Conservation (phyloP, 345 rosid species). For the Clausena lansium region DNA sequence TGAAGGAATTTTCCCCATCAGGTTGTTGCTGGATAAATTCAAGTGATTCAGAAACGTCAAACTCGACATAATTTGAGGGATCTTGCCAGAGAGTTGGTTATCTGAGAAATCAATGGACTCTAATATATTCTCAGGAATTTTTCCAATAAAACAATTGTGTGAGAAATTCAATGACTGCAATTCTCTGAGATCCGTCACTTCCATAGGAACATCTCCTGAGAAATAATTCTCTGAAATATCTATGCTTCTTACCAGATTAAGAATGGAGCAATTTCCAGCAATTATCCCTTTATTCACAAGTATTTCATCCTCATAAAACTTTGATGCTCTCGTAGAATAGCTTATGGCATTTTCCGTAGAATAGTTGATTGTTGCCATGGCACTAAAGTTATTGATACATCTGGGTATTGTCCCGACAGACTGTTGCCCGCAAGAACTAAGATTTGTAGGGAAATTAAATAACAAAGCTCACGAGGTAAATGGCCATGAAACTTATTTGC, state of each 20-base stretch:
- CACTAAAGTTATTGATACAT: constrained; percentile 8
- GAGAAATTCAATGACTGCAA: background rate
- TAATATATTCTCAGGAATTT: background rate
- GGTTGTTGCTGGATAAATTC: background rate
- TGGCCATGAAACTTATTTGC: constrained; percentile 7
- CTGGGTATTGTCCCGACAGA: background rate
- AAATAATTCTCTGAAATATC: background rate
- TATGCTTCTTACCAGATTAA: too few relatives aligned
- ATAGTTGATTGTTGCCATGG: background rate
- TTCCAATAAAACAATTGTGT: background rate
- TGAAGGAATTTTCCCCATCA: background rate
- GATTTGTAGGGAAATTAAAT: background rate
- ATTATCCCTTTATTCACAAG: too few relatives aligned
- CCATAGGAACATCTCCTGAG: background rate
- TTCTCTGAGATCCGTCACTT: background rate
- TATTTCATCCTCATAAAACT: too few relatives aligned
- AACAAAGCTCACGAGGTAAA: background rate
- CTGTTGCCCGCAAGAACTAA: constrained; percentile 13
- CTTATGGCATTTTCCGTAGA: background rate
- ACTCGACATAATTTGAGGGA: background rate
- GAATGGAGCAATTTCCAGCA: too few relatives aligned
- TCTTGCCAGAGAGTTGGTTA: background rate
- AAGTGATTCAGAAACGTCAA: background rate
- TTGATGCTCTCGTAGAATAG: too few relatives aligned
- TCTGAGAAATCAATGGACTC: background rate